These are phyloP conservation scores for Periconia sp. DNA, from an alignment of 2,329 filamentous ascomycete species.

Conservation along the genomic window DNA sequence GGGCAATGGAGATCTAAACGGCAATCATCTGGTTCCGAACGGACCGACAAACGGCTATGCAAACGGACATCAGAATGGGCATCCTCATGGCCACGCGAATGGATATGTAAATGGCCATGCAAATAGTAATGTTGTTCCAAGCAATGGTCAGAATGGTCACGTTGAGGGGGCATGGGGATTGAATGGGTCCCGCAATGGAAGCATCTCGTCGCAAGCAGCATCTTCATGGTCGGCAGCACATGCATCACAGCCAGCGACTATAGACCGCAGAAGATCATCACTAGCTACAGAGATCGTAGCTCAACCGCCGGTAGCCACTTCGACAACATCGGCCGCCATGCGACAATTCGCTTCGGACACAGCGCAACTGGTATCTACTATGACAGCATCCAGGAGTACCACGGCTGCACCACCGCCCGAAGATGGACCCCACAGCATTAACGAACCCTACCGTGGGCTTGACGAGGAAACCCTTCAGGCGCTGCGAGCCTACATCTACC, in stretches of 20 bases:
- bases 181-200: constrained; percentile 17
- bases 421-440: constrained; percentile 18
- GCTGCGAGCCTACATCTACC: constrained; percentile 35
- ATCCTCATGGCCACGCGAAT: constrained; percentile 6
- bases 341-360: constrained; percentile 31
- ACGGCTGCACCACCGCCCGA: constrained; percentile 8
- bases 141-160: constrained; percentile 13
- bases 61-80: constrained; percentile 10
- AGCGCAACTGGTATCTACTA: constrained; percentile 29
- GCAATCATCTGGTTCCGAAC: constrained; percentile 1
- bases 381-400: constrained; percentile 22
- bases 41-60: not conserved
- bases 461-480: constrained; percentile 33
- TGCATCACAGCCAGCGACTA: not conserved
- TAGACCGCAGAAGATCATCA: constrained; percentile 6
- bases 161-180: constrained; percentile 28
- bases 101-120: constrained; percentile 9
- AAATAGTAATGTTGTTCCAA: constrained; percentile 11
- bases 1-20: constrained; percentile 6
- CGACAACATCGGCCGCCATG: constrained; percentile 23
- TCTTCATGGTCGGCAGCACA: constrained; percentile 8
- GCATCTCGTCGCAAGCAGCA: constrained; percentile 12
- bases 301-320: constrained; percentile 22
- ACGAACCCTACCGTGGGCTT: constrained; percentile 27
- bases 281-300: constrained; percentile 14